Base-by-base conservation (phyloP, 2,329 filamentous ascomycete genomes). In the Talaromyces sp. region DNA sequence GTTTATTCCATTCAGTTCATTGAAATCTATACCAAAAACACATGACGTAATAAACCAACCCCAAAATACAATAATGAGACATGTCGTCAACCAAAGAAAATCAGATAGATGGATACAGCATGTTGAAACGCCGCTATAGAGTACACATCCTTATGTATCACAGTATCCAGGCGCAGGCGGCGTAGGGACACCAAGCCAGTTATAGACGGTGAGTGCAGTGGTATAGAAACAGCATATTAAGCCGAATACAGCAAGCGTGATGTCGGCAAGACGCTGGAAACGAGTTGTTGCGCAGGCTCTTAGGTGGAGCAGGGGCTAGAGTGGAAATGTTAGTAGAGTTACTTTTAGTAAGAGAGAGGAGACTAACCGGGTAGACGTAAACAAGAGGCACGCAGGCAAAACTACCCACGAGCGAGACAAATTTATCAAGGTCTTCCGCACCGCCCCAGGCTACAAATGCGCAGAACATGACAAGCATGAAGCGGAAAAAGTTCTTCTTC, bases 401-500 rank as follows among this genome's bases (percentile, higher is more conserved):
- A 76, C 93, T 96, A 66, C 95, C 95, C 22, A 99, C 93, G 44
- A 99, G 83, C 25, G 92, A 90, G 33, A 99, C 96, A 74, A 99
- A 99, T 77, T 98, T 98, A 80, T 99, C 95, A 59, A 99, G 80
- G 76, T 98, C 89, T 67, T 92, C 90, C 3, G 95, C 93, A 64
- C 95, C 95, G 52, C 88, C 87, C 92, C 92, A 99, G 1, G 93
- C 93, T 66, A 99, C 89, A 62, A 87, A 77, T 0, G 93, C 90
- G 71, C 95, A 98, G 27, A 95, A 77, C 70, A 91, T 85, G 57
- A 98, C 95, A 65, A 97, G 86, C 72, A 93, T 88, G 82, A 98
- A 99, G 59, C 95, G 89, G 81, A 96, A 99, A 36, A 89, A 81
- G 69, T 99, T 99, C 86, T 99, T 99, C 83, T 98, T 91, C 95